Evolutionary conservation across 2,329 filamentous ascomycete species (phyloP).

Genomic region (Septoria petroselini): DNA sequence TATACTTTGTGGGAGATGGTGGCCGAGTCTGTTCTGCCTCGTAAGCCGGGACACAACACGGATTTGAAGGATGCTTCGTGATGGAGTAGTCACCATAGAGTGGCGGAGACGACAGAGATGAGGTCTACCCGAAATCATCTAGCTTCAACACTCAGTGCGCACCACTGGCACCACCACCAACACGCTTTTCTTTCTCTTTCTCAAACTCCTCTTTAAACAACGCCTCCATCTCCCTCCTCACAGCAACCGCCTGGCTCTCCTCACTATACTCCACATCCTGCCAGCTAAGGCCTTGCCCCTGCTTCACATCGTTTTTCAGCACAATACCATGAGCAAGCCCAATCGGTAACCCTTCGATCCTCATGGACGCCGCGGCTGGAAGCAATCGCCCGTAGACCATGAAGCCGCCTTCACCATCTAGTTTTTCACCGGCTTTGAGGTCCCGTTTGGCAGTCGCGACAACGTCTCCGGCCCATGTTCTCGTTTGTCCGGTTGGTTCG

Average conservation of each 20-base stretch:
- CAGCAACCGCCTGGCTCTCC: slow-evolving; percentile 40
- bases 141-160: no score
- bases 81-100: no score
- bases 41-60: slow-evolving; percentile 21
- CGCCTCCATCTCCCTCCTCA: slow-evolving; percentile 47
- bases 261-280: slow-evolving; percentile 46
- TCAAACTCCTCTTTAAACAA: slow-evolving; percentile 35
- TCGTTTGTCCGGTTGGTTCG: slow-evolving; percentile 48
- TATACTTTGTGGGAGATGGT: slow-evolving; percentile 38
- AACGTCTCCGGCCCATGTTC: slow-evolving; percentile 47
- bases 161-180: slow-evolving; percentile 6
- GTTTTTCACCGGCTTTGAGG: slow-evolving; percentile 45
- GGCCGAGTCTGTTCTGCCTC: slow-evolving; percentile 21
- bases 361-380: slow-evolving; percentile 42
- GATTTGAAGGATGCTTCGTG: background rate
- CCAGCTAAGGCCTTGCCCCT: slow-evolving; percentile 46
- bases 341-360: slow-evolving; percentile 45
- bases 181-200: slow-evolving; percentile 8
- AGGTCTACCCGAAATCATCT: no score
- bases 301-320: slow-evolving; percentile 43
- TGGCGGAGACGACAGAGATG: no score
- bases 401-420: slow-evolving; percentile 48
- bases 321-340: slow-evolving; percentile 46
- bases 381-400: slow-evolving; percentile 48
- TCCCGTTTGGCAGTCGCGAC: slow-evolving; percentile 49